Conservation (phyloP, 768 basidiomycete species). For the Lentinula detonsa region DNA sequence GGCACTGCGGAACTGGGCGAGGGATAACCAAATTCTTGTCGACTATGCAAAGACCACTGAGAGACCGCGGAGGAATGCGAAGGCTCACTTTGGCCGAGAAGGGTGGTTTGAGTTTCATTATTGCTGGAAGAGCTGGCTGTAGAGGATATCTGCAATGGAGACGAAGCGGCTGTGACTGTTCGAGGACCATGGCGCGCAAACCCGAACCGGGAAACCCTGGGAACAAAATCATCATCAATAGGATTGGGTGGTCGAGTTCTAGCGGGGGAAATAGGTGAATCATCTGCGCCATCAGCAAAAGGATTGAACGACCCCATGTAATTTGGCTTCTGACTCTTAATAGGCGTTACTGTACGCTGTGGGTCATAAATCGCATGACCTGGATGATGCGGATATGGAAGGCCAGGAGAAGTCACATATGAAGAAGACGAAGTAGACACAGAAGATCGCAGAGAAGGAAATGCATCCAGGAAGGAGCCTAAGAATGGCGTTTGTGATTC, state of each 20-base stretch:
- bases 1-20: conserved; percentile 30
- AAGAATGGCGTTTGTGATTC: conserved; percentile 52
- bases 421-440: conserved; percentile 21
- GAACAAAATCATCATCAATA: conserved; percentile 51
- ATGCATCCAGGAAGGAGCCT: conserved; percentile 61
- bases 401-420: conserved; percentile 46
- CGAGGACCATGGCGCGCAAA: conserved; percentile 67
- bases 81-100: conserved; percentile 18
- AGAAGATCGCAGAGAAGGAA: conserved; percentile 51
- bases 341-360: conserved; percentile 27
- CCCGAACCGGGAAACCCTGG: conserved; percentile 75
- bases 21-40: conserved; percentile 36
- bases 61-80: conserved; percentile 27
- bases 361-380: conserved; percentile 55
- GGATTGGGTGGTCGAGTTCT: conserved; percentile 29
- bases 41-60: conserved; percentile 39
- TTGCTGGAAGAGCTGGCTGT: conserved; percentile 43
- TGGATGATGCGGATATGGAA: conserved; percentile 41
- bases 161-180: conserved; percentile 47
- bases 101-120: conserved; percentile 38
- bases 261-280: conserved; percentile 27
- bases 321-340: conserved; percentile 43
- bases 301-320: conserved; percentile 81
- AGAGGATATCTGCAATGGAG: conserved; percentile 51
- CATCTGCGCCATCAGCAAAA: conserved; percentile 59